A percentile compares a stretch with the other conserved stretches of the same genome.
Evolutionary conservation across 768 basidiomycete genomes (phyloP).

Genomic region (Exidia glandulosa): DNA sequence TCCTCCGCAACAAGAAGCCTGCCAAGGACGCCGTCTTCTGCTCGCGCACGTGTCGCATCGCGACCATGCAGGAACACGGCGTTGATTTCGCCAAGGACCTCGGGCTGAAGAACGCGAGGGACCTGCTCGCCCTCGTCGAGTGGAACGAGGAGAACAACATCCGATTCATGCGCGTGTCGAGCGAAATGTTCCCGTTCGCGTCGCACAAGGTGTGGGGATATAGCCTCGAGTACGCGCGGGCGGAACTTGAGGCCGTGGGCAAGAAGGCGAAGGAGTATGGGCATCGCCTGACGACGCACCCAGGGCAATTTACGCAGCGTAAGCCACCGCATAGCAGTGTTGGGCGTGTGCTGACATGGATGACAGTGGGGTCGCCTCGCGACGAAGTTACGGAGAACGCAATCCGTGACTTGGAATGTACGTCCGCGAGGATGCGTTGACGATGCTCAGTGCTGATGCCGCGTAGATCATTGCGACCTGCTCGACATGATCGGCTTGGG

Average conservation of each 20-base stretch:
- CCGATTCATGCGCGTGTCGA: conserved; percentile 79
- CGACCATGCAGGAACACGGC: conserved; percentile 70
- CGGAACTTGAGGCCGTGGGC: conserved; percentile 45
- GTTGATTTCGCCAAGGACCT: conserved; percentile 74
- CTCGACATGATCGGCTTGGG: conserved; percentile 75
- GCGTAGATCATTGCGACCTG: conserved; percentile 69
- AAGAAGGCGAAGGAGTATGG: conserved; percentile 56
- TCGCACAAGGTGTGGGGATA: conserved; percentile 76
- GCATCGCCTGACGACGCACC: conserved; percentile 77
- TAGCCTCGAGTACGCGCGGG: conserved; percentile 60
- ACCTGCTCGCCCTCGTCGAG: conserved; percentile 62
- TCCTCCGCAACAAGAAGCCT: conserved; percentile 64
- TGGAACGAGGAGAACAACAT: conserved; percentile 89
- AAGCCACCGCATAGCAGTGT: background rate
- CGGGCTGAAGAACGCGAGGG: conserved; percentile 62
- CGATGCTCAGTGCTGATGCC: background rate
- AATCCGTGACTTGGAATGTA: conserved; percentile 62
- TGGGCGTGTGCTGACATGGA: conserved; percentile 12
- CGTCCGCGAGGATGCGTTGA: conserved; percentile 2
- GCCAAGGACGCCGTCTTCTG: conserved; percentile 52
- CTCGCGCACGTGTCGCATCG: conserved; percentile 41
- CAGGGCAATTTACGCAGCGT: conserved; percentile 70
- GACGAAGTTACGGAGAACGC: conserved; percentile 63
- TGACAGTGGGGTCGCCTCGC: conserved; percentile 58
- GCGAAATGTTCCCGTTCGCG: conserved; percentile 90